A percentile compares a stretch with the other conserved stretches of the same genome.
Evolutionary conservation across 352 stramenopile species (phyloP).

Genomic region (Saprolegnia parasitica): DNA sequence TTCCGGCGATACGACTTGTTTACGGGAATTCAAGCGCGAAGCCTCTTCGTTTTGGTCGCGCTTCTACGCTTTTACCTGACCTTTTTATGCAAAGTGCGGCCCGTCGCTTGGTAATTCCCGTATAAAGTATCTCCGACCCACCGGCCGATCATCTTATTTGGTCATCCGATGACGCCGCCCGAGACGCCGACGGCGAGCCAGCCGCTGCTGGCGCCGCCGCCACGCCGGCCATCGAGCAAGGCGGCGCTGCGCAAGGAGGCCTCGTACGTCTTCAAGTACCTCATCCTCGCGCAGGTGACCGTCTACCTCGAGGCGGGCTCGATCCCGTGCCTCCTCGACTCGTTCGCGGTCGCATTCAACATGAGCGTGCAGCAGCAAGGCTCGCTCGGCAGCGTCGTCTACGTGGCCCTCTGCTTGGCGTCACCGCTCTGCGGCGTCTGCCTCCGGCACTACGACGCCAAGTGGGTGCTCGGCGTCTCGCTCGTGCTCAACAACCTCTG

Average conservation of each 20-base stretch:
- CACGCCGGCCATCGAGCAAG: slow-evolving; percentile 2
- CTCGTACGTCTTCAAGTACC: slow-evolving; percentile 81
- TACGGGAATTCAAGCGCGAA: neutral
- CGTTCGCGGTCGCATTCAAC: slow-evolving; percentile 63
- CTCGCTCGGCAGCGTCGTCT: slow-evolving; percentile 71
- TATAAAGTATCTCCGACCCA: neutral
- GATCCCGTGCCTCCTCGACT: slow-evolving; percentile 75
- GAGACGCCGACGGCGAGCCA: neutral
- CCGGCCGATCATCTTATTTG: neutral
- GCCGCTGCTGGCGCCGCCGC: neutral
- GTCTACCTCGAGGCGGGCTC: slow-evolving; percentile 78
- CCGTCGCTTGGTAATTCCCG: neutral
- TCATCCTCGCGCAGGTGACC: slow-evolving; percentile 78
- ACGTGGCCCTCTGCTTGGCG: slow-evolving; percentile 64
- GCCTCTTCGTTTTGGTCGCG: neutral
- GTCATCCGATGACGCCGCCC: neutral
- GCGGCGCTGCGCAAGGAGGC: slow-evolving; percentile 46
- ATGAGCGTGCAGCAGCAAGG: slow-evolving; percentile 72
- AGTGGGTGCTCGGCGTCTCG: slow-evolving; percentile 58
- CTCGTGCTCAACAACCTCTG: slow-evolving; percentile 75
- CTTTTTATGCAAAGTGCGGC: neutral
- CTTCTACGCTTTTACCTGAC: neutral
- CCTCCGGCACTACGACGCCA: slow-evolving; percentile 62
- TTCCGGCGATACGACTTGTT: neutral
- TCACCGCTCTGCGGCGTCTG: slow-evolving; percentile 75